A percentile compares a stretch with the other conserved stretches of the same genome.
These are phyloP conservation scores for Fistulinella cinereoalba DNA, from an alignment of 1,284 basidiomycete species.

Conservation along the genomic window DNA sequence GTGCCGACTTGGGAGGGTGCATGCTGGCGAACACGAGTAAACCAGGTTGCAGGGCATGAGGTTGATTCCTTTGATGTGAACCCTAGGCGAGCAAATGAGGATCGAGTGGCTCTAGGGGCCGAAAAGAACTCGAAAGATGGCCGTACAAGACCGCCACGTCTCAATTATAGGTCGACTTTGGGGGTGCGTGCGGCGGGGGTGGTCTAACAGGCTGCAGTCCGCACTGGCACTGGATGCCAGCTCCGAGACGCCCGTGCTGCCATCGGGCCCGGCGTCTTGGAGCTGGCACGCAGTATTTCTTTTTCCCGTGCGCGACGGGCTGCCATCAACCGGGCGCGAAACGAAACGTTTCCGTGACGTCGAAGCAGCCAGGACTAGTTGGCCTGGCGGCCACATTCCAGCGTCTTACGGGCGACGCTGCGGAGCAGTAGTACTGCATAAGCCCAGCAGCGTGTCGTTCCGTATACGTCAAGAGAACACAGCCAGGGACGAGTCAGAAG, in stretches of 20 bases:
- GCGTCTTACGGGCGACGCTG: conserved; percentile 3
- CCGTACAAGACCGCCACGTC: conserved; percentile 20
- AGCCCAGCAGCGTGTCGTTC: conserved; percentile 20
- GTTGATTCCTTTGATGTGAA: conserved; percentile 35
- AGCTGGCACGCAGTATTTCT: conserved; percentile 4
- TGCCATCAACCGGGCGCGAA: conserved; percentile 5
- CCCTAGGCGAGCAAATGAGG: conserved; percentile 36
- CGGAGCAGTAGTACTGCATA: conserved; percentile 1
- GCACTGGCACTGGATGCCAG: not conserved
- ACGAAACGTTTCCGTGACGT: conserved; percentile 8
- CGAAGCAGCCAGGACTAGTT: too few species aligned
- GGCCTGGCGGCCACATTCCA: not conserved
- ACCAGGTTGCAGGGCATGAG: conserved; percentile 39
- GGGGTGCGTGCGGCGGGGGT: not conserved
- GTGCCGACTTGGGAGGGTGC: conserved; percentile 20
- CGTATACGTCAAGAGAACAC: conserved; percentile 26
- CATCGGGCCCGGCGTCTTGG: not conserved
- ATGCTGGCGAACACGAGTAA: conserved; percentile 36
- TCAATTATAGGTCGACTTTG: conserved; percentile 13
- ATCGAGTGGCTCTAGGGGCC: conserved; percentile 36
- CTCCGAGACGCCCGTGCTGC: conserved; percentile 8
- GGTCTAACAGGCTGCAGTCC: not conserved
- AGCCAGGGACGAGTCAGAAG: conserved; percentile 1
- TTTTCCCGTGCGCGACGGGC: conserved; percentile 6
- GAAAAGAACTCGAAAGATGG: conserved; percentile 19